Evolutionary conservation across 257 asterid species (phyloP).

Genomic region (Coffea canephora): DNA sequence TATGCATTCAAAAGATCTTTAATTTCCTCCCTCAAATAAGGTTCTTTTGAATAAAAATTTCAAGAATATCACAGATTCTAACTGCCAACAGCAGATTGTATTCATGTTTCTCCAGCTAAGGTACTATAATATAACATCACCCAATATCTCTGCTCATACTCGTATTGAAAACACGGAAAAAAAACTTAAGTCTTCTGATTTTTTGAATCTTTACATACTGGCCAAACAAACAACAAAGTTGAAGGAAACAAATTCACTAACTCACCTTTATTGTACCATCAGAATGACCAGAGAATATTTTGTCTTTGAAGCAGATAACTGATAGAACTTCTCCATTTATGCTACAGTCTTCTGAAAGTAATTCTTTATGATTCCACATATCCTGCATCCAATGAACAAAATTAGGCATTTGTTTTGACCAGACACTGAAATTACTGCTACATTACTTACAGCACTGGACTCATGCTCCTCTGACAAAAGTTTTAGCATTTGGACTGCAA

Average conservation of each 20-base stretch:
- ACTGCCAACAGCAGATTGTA: neutral
- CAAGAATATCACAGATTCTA: too few relatives aligned
- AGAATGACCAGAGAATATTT: conserved; percentile 71
- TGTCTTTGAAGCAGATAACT: conserved; percentile 50
- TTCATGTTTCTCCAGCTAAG: neutral
- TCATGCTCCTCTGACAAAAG: conserved; percentile 69
- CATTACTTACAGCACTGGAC: conserved; percentile 56
- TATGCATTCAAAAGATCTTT: neutral
- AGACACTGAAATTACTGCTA: neutral
- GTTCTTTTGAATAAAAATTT: neutral
- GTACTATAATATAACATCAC: neutral
- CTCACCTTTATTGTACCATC: conserved; percentile 80
- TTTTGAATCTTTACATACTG: neutral
- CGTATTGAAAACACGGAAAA: neutral
- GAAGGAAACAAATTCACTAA: neutral
- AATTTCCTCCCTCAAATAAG: neutral
- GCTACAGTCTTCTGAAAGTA: conserved; percentile 61
- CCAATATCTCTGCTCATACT: neutral
- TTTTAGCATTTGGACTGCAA: conserved; percentile 72
- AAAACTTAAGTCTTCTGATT: neutral
- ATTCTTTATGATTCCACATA: conserved; percentile 64
- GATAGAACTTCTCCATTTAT: conserved; percentile 67
- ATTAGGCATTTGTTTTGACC: neutral
- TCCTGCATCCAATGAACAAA: conserved; percentile 45
- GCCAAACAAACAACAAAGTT: neutral